Evolutionary conservation across 2,329 filamentous ascomycete genomes (phyloP), one percentile per base, ranked within the genome.

Genomic region (Chaetomiaceae sp.): DNA sequence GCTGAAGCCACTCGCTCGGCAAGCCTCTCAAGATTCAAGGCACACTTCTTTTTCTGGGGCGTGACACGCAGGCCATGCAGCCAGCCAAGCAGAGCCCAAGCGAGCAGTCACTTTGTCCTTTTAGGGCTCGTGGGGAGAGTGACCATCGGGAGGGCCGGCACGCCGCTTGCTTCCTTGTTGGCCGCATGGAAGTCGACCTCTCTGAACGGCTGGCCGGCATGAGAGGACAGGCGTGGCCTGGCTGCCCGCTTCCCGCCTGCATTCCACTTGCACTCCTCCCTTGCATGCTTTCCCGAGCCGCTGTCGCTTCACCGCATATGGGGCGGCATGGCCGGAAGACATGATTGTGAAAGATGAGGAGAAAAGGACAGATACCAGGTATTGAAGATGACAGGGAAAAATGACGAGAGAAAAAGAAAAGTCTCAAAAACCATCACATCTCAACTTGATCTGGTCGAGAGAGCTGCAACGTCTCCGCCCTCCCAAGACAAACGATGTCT

Each of bases 181-280:
- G 33, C 38, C 38, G 25, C 48, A 51, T 22, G 27, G 27, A 31
- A 12, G 48, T 31, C 29, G 48, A 31, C 39, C 25, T n/a, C n/a
- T n/a, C n/a, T 37, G 39, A 48, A 56, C 54, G 54, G 54, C 45
- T 53, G 49, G 38, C 54, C 54, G 49, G 49, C 54, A 56, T 49
- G 53, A 31, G 25, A 42, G 33, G 12, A 3, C 20, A 22, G 36
- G 27, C 27, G 14, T 27, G 37, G 48, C 39, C 43, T 19, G 38
- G 38, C 31, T 43, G 42, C 11, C 27, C 19, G 9, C 27, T 34
- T 42, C 37, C 47, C 25, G 36, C 34, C 49, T 36, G 34, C 34
- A 31, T 17, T 25, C 34, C 43, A 27, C 33, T 20, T 7, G 27
- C 36, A 29, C 37, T 43, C 51, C 42, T 39, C 43, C 44, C 37